These are phyloP conservation scores for Boletellus ananas DNA, from an alignment of 768 basidiomycete species.

Conservation along the genomic window DNA sequence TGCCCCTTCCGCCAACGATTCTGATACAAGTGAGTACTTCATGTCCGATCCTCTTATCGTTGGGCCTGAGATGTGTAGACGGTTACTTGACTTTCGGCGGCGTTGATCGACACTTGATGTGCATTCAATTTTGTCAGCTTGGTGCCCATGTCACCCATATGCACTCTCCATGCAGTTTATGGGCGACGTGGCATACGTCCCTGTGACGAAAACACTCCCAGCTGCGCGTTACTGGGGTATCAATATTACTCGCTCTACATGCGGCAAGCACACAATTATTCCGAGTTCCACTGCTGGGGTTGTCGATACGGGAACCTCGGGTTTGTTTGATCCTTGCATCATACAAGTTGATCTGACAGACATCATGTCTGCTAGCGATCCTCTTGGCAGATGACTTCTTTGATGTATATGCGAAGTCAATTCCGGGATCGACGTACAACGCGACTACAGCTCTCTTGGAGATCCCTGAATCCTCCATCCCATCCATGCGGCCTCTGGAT, in stretches of 20 bases:
- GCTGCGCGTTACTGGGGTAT: not conserved
- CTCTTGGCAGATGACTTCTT: conserved; percentile 13
- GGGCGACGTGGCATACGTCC: not conserved
- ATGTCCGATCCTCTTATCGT: not conserved
- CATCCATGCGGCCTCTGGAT: conserved; percentile 5
- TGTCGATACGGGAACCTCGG: not conserved
- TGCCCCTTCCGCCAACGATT: not conserved
- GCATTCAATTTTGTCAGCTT: not conserved
- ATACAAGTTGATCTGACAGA: not conserved
- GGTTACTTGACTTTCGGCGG: not conserved
- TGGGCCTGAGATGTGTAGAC: not conserved
- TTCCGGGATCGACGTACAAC: conserved; percentile 10
- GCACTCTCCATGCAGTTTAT: not conserved
- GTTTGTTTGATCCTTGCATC: not conserved
- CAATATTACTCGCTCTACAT: not conserved
- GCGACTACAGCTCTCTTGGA: not conserved
- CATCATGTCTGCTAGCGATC: not conserved
- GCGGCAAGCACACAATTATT: not conserved
- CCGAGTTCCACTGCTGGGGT: not conserved
- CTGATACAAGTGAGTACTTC: not conserved
- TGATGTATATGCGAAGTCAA: conserved; percentile 5
- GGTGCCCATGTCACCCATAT: not conserved
- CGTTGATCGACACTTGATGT: not conserved
- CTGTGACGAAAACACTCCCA: not conserved
- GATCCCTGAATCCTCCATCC: conserved; percentile 10